Conservation (phyloP, 2,329 filamentous ascomycete species). For the Colletotrichum karsti region DNA sequence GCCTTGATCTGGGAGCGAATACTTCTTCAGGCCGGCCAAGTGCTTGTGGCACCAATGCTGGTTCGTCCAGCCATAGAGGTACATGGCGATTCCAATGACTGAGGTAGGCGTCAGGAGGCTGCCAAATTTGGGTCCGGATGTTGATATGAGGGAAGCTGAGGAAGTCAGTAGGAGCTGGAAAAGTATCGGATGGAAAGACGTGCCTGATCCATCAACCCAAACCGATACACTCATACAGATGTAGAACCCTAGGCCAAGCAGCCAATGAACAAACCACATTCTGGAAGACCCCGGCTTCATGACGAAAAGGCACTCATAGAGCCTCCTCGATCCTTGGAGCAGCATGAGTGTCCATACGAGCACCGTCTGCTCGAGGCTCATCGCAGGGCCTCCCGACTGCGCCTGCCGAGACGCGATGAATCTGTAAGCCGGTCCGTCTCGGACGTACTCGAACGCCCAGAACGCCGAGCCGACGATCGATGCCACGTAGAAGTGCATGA, state of each 20-base stretch:
- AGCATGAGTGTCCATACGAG: constrained; percentile 78
- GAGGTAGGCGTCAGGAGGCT: constrained; percentile 43
- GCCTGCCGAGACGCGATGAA: constrained; percentile 51
- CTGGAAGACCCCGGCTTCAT: constrained; percentile 73
- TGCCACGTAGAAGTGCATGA: constrained; percentile 84
- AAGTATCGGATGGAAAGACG: constrained; percentile 35
- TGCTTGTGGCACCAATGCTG: constrained; percentile 81
- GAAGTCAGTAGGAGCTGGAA: background rate
- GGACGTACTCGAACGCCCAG: constrained; percentile 74
- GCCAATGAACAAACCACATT: constrained; percentile 90
- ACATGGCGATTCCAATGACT: constrained; percentile 66
- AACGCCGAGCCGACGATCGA: constrained; percentile 76
- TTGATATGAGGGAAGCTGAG: background rate
- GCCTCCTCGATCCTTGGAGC: constrained; percentile 76
- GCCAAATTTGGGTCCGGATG: background rate
- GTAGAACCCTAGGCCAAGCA: constrained; percentile 83
- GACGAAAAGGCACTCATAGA: constrained; percentile 78
- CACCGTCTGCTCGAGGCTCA: constrained; percentile 69
- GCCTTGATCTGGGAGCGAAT: constrained; percentile 79
- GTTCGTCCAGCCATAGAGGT: constrained; percentile 73
- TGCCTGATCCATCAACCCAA: constrained; percentile 86
- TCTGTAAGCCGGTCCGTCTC: constrained; percentile 61
- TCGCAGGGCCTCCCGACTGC: constrained; percentile 44
- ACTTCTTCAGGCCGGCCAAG: constrained; percentile 78
- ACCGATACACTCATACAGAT: constrained; percentile 75